A percentile compares a stretch with the other conserved stretches of the same genome.
Conservation (phyloP, 495 filamentous ascomycete genomes). For the Aspergillus affinis region DNA sequence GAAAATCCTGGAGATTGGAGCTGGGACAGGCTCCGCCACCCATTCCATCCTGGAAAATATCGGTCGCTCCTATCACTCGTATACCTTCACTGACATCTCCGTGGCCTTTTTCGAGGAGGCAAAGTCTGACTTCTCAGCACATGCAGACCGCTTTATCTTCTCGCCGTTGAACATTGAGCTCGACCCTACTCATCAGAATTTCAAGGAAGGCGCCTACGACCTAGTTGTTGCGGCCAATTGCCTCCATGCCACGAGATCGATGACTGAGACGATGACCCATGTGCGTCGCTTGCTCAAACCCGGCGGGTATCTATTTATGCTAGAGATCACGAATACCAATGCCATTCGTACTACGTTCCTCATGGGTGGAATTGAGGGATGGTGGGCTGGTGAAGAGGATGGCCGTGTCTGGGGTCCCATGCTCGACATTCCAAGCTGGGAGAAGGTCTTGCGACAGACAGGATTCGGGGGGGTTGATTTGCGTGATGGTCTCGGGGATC, state of each 20-base stretch:
- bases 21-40: conserved; percentile 33
- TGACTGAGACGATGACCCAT: conserved; percentile 47
- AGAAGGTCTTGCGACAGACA: not conserved
- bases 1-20: conserved; percentile 48
- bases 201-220: conserved; percentile 44
- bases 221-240: conserved; percentile 52
- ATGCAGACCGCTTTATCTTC: conserved; percentile 43
- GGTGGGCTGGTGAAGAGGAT: conserved; percentile 9
- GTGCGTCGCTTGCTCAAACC: conserved; percentile 36
- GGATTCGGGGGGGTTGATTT: conserved; percentile 14
- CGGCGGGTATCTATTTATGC: not conserved
- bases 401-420: conserved; percentile 1
- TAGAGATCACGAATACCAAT: conserved; percentile 3
- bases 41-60: conserved; percentile 19
- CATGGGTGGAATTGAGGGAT: not conserved
- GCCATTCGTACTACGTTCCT: not conserved
- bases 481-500: not conserved
- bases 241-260: conserved; percentile 51
- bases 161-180: conserved; percentile 47
- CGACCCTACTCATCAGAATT: conserved; percentile 47
- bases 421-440: not conserved
- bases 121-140: conserved; percentile 18
- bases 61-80: conserved; percentile 23
- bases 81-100: conserved; percentile 46
- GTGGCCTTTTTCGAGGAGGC: conserved; percentile 37